A percentile compares a stretch with the other conserved stretches of the same genome.
Conservation (phyloP, 768 basidiomycete species). For the Phylloporus sp. region DNA sequence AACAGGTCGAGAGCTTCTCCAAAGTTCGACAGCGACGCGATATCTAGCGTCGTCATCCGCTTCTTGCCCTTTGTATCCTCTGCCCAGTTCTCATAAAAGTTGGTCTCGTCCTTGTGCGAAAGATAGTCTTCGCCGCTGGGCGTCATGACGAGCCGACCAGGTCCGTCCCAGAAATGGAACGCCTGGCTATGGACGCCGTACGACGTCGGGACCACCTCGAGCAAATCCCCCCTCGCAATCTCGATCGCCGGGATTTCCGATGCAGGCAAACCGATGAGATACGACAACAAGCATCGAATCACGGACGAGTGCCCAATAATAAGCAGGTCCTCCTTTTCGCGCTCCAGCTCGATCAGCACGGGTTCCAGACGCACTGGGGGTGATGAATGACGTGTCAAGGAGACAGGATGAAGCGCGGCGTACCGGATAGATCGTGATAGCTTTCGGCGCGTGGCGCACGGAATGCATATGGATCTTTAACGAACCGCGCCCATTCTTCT, state of each 20-base stretch:
- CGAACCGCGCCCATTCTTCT: conserved; percentile 89
- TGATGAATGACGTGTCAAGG: background rate
- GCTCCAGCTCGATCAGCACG: conserved; percentile 86
- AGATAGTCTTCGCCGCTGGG: conserved; percentile 32
- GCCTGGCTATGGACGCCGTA: conserved; percentile 89
- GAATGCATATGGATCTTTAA: conserved; percentile 89
- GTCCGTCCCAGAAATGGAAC: conserved; percentile 90
- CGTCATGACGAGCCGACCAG: conserved; percentile 51
- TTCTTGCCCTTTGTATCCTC: conserved; percentile 66
- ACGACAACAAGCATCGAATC: conserved; percentile 91
- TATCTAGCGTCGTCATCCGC: conserved; percentile 30
- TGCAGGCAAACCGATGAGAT: conserved; percentile 89
- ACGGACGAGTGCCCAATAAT: conserved; percentile 98
- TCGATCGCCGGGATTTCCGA: conserved; percentile 97
- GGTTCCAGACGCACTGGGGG: conserved; percentile 82
- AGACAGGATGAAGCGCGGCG: conserved; percentile 15
- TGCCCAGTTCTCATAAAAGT: conserved; percentile 88
- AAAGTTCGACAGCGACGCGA: conserved; percentile 22
- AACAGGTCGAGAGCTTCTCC: conserved; percentile 9
- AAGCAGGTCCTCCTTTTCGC: conserved; percentile 88
- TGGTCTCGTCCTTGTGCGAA: conserved; percentile 54
- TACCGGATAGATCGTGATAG: conserved; percentile 91
- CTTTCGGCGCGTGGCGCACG: conserved; percentile 92
- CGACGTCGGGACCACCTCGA: conserved; percentile 85
- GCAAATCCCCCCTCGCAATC: conserved; percentile 92